Evolutionary conservation across 768 basidiomycete genomes (phyloP).

Genomic region (Agrocybe pediades): DNA sequence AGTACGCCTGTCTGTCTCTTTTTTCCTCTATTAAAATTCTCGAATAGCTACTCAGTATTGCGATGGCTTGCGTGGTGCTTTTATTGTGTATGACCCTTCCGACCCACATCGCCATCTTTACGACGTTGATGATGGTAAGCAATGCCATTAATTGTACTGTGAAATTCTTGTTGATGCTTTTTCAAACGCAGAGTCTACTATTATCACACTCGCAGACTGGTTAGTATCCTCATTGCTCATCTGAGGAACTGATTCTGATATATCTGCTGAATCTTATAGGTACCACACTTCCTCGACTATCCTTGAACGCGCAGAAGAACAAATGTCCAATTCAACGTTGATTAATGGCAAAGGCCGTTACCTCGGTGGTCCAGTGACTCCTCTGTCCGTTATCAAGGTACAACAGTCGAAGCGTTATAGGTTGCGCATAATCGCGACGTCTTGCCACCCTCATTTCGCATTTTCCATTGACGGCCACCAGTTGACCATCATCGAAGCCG

Average conservation of each 20-base stretch:
- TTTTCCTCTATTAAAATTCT: conserved; percentile 17
- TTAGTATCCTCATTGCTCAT: conserved; percentile 11
- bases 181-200: conserved; percentile 33
- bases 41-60: conserved; percentile 47
- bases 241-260: background rate
- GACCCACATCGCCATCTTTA: conserved; percentile 32
- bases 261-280: background rate
- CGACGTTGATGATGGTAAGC: conserved; percentile 2
- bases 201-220: conserved; percentile 56
- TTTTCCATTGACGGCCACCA: conserved; percentile 45
- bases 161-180: no score
- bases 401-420: conserved; percentile 16
- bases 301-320: background rate
- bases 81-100: conserved; percentile 42
- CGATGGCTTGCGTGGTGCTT: conserved; percentile 48
- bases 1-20: conserved; percentile 11
- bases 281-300: background rate
- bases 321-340: background rate
- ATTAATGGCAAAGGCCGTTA: conserved; percentile 1
- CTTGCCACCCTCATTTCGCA: conserved; percentile 43
- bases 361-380: background rate
- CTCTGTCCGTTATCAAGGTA: background rate
- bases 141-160: no score
- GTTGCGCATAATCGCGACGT: conserved; percentile 49
- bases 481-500: conserved; percentile 40